Percentiles rank a stretch among this genome's conserved stretches.
Conservation (phyloP, 768 basidiomycete genomes). For the Gloeophyllum trabeum region DNA sequence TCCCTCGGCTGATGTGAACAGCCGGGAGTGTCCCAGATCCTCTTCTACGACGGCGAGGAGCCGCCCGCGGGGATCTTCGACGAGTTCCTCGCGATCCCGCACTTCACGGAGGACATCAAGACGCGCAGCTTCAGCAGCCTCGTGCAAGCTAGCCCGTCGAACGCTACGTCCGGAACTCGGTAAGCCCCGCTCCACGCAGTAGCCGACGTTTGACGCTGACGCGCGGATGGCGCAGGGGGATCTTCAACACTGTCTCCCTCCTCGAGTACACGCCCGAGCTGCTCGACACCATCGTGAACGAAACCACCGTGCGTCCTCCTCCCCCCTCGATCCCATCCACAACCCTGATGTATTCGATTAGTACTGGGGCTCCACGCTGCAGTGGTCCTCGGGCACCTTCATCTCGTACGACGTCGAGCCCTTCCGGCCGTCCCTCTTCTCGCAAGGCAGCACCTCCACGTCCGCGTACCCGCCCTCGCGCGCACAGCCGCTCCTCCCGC, state of each 20-base stretch:
- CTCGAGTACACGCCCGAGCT: slow-evolving; percentile 21
- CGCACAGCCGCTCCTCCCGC: slow-evolving; percentile 24
- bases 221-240: slow-evolving; percentile 4
- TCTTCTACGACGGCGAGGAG: slow-evolving; percentile 51
- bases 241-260: slow-evolving; percentile 31
- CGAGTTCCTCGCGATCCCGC: slow-evolving; percentile 33
- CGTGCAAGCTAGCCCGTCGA: slow-evolving; percentile 24
- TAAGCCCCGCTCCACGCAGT: slow-evolving; percentile 7
- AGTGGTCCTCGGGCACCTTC: slow-evolving; percentile 24
- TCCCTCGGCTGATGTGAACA: no score
- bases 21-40: slow-evolving; percentile 16
- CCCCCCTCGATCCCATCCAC: neutral
- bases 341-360: slow-evolving; percentile 11
- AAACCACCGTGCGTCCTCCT: slow-evolving; percentile 22
- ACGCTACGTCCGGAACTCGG: slow-evolving; percentile 19
- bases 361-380: slow-evolving; percentile 32
- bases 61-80: slow-evolving; percentile 41
- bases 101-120: slow-evolving; percentile 23
- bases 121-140: slow-evolving; percentile 31
- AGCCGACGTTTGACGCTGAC: slow-evolving; percentile 12
- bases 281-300: slow-evolving; percentile 30
- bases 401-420: slow-evolving; percentile 39
- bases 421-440: slow-evolving; percentile 29
- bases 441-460: slow-evolving; percentile 19
- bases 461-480: slow-evolving; percentile 41